phyloP scores from a whole-genome alignment of 352 stramenopile genomes.

The Globisporangium cylindrosporum region DNA sequence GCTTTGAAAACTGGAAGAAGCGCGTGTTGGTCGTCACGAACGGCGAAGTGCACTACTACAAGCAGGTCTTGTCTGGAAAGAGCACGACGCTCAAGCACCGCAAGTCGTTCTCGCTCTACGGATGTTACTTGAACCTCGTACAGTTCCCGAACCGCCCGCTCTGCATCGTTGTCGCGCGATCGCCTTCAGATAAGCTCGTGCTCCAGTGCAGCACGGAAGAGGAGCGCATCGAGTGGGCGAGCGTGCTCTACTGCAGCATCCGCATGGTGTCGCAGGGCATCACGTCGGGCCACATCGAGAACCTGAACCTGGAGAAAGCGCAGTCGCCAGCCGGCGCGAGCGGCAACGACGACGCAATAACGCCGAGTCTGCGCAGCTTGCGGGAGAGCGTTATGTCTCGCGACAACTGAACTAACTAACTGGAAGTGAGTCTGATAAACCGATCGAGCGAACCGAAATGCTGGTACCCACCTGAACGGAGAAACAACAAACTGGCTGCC shows the following conservation, averaged over 20 bases:
- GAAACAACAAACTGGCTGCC: not conserved
- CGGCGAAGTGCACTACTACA: conserved; percentile 82
- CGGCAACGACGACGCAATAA: not conserved
- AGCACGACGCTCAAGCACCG: conserved; percentile 62
- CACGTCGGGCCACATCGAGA: conserved; percentile 76
- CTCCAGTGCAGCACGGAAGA: conserved; percentile 60
- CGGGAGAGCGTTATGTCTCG: conserved; percentile 3
- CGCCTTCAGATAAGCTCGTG: conserved; percentile 83
- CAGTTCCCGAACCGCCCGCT: conserved; percentile 67
- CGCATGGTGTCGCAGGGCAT: conserved; percentile 85
- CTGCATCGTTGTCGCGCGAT: conserved; percentile 82
- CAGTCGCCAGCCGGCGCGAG: not conserved
- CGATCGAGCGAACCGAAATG: not conserved
- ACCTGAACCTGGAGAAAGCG: conserved; percentile 58
- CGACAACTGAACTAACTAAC: not conserved
- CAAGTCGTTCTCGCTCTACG: conserved; percentile 82
- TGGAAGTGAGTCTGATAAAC: not conserved
- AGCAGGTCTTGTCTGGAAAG: conserved; percentile 48
- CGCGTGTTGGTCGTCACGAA: conserved; percentile 79
- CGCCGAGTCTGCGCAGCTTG: not conserved
- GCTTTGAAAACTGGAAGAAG: conserved; percentile 87
- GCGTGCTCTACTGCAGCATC: conserved; percentile 86
- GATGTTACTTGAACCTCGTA: conserved; percentile 82
- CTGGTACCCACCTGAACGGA: not conserved
- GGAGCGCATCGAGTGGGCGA: conserved; percentile 87